Evolutionary conservation across 2,329 filamentous ascomycete genomes (phyloP).

Genomic region (Rhinocladiella mackenziei): DNA sequence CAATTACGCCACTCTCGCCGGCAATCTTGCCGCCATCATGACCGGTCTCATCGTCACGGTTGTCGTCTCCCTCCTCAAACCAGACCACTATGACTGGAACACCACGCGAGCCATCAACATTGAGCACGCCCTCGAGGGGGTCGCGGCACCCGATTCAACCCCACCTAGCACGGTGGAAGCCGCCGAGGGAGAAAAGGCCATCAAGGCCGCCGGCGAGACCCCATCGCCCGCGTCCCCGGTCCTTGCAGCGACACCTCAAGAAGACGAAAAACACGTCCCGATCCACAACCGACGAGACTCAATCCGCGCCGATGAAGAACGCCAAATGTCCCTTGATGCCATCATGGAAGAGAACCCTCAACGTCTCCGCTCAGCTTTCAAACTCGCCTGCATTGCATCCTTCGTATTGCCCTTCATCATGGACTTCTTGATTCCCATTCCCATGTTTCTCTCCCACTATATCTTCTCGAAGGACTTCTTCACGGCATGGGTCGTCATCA

Average conservation of each 20-base stretch:
- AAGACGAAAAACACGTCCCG: slow-evolving; percentile 10
- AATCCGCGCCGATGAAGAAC: slow-evolving; percentile 28
- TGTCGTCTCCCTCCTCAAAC: slow-evolving; percentile 72
- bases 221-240: slow-evolving; percentile 6
- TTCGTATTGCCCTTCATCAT: slow-evolving; percentile 64
- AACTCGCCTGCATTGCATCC: slow-evolving; percentile 54
- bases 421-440: slow-evolving; percentile 84
- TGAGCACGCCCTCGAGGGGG: slow-evolving; percentile 40
- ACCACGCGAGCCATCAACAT: slow-evolving; percentile 76
- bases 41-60: slow-evolving; percentile 72
- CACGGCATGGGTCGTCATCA: slow-evolving; percentile 71
- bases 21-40: slow-evolving; percentile 76
- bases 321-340: slow-evolving; percentile 28
- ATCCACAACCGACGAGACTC: slow-evolving; percentile 14
- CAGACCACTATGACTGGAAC: slow-evolving; percentile 67
- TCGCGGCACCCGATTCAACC: slow-evolving; percentile 3
- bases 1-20: slow-evolving; percentile 52
- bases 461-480: slow-evolving; percentile 79
- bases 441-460: slow-evolving; percentile 78
- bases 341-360: slow-evolving; percentile 32
- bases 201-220: slow-evolving; percentile 7
- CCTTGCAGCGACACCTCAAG: slow-evolving; percentile 1
- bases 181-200: slow-evolving; percentile 2
- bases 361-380: slow-evolving; percentile 36
- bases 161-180: slow-evolving; percentile 4